Evolutionary conservation across 2,329 filamentous ascomycete species (phyloP), one percentile per base, ranked within the genome.

Genomic region (Penicillium thymicola): DNA sequence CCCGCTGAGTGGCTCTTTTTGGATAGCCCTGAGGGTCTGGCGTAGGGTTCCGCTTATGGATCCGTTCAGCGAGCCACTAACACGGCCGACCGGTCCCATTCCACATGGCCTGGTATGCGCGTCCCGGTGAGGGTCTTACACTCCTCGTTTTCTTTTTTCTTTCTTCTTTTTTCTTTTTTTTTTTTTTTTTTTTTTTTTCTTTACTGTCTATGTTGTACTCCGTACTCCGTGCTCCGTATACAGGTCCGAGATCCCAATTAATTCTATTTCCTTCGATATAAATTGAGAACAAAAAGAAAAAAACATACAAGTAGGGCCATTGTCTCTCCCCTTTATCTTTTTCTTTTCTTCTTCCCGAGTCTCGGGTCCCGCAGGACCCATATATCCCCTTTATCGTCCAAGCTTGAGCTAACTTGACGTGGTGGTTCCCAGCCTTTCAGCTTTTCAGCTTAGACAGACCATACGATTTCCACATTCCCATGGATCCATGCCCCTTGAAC

Each of bases 101-200:
- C 62, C 61, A 66, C 65, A 65, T 65, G 67, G 65, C 59, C 60
- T 58, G 46, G 44, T 48, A 57, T 53, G 52, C 40, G 27, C 60
- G 63, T 60, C 64, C 62, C 60, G 40, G 21, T 21, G 25, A 27
- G 25, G 25, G 25, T 27, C 25, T 21, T 21, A 60, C 30, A 11
- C 11, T 13, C 11, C 32, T 59, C 63, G 65, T 59, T 65, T 62
- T 65, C 54, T 54, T 47, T 54, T 25, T 5, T 57, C 44, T 53
- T 58, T 50, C 40, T 52, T 54, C 52, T 54, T 37, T 54, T 21
- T 41, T 46, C n/a, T 65, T 62, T 65, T 52, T 54, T 47, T 54
- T 25, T 5, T 57, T 46, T 53, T 58, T 50, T 37, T 52, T 54
- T 54, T 54, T 37, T 54, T 21, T 41, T 46, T 40, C 52, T 14